These are phyloP conservation scores for Lactifluus volemus DNA, from an alignment of 768 basidiomycete genomes.

Conservation along the genomic window DNA sequence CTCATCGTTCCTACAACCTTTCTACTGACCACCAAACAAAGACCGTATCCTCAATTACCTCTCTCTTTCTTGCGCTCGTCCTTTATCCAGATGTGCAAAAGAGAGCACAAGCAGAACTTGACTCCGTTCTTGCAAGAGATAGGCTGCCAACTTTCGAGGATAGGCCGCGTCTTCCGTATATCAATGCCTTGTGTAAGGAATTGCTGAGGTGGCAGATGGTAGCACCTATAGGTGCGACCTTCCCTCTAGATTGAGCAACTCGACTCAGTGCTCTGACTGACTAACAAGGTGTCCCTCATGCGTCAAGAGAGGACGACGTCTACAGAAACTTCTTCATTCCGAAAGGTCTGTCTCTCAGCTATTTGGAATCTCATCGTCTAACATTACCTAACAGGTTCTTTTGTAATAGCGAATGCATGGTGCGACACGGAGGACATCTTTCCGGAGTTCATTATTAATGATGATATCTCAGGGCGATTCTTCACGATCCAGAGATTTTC, in stretches of 20 bases:
- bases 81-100: conserved; percentile 8
- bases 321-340: conserved; percentile 9
- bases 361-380: background rate
- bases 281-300: background rate
- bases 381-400: background rate
- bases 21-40: background rate
- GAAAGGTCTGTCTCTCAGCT: conserved; percentile 2
- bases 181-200: conserved; percentile 11
- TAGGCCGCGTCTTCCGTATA: conserved; percentile 1
- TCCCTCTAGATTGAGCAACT: too few species aligned
- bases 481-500: conserved; percentile 1
- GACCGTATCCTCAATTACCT: background rate
- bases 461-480: background rate
- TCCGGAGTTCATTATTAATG: background rate
- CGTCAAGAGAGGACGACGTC: background rate
- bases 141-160: conserved; percentile 12
- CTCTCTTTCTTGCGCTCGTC: background rate
- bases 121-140: conserved; percentile 1
- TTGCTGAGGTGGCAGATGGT: conserved; percentile 3
- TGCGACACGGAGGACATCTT: background rate
- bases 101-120: conserved; percentile 11
- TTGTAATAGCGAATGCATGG: background rate
- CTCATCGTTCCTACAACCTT: background rate
- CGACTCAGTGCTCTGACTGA: background rate
- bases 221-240: background rate